These are phyloP conservation scores for Phyllostachys edulis DNA, from an alignment of 176 grass and related monocot species.

Conservation along the genomic window DNA sequence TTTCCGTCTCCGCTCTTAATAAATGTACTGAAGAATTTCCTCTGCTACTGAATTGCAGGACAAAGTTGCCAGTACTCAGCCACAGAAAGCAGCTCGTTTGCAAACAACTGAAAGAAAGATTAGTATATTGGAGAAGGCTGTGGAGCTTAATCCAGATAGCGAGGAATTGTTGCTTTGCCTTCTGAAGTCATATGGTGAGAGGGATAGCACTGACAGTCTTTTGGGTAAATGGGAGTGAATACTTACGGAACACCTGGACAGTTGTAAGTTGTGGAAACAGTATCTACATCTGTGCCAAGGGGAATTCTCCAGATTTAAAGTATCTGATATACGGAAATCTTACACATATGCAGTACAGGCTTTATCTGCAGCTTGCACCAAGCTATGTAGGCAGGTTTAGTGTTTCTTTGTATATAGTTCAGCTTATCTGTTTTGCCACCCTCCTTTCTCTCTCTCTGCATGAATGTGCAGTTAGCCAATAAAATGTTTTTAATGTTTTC, in stretches of 20 bases:
- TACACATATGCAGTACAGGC: slow-evolving; percentile 79
- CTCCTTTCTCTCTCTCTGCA: neutral
- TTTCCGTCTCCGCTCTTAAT: neutral
- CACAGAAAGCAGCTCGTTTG: slow-evolving; percentile 73
- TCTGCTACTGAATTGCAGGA: slow-evolving; percentile 50
- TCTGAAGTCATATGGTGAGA: slow-evolving; percentile 74
- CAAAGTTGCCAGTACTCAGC: slow-evolving; percentile 75
- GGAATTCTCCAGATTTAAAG: slow-evolving; percentile 92
- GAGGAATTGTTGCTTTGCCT: slow-evolving; percentile 82
- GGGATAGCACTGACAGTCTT: slow-evolving; percentile 61
- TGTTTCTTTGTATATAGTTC: slow-evolving; percentile 35
- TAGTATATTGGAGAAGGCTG: slow-evolving; percentile 87
- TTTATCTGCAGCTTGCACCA: slow-evolving; percentile 71
- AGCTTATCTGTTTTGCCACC: neutral
- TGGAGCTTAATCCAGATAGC: slow-evolving; percentile 85
- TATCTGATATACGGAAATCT: slow-evolving; percentile 67
- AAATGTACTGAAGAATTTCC: slow-evolving; percentile 23
- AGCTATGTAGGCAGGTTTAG: slow-evolving; percentile 93
- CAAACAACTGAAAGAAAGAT: slow-evolving; percentile 96
- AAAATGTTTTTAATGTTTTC: slow-evolving; percentile 13
- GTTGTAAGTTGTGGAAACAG: slow-evolving; percentile 89
- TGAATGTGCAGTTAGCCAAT: neutral
- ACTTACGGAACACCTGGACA: slow-evolving; percentile 69
- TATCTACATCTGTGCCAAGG: slow-evolving; percentile 88
- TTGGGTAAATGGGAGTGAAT: slow-evolving; percentile 81